A percentile compares a stretch with the other conserved stretches of the same genome.
Conservation (phyloP, 768 basidiomycete genomes). For the Boletales sp. region DNA sequence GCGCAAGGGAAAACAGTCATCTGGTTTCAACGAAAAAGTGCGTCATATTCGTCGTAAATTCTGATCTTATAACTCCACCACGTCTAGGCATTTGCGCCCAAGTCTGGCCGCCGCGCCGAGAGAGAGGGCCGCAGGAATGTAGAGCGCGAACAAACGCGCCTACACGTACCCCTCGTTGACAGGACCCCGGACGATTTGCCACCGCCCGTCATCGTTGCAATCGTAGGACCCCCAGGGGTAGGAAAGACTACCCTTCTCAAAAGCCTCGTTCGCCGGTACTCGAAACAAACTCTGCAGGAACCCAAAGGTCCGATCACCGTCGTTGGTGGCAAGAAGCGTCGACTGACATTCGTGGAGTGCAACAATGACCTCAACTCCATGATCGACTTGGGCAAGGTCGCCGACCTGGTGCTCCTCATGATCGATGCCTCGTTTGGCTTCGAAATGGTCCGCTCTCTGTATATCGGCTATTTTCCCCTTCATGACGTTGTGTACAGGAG, state of each 20-base stretch:
- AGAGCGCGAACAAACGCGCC: constrained; percentile 89
- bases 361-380: constrained; percentile 97
- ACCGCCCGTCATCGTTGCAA: constrained; percentile 90
- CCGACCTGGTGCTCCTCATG: constrained; percentile 95
- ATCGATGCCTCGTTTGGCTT: constrained; percentile 97
- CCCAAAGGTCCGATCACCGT: constrained; percentile 93
- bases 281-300: constrained; percentile 89
- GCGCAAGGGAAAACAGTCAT: constrained; percentile 63
- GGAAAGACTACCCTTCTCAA: constrained; percentile 95
- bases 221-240: constrained; percentile 95
- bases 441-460: constrained; percentile 77
- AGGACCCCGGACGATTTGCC: constrained; percentile 89
- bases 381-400: constrained; percentile 97
- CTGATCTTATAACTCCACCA: background rate
- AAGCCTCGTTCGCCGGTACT: constrained; percentile 85
- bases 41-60: background rate
- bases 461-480: background rate
- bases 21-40: constrained; percentile 91
- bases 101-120: constrained; percentile 87
- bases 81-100: constrained; percentile 80
- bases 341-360: constrained; percentile 96
- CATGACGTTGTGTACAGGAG: constrained; percentile 56
- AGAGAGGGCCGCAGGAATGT: constrained; percentile 85
- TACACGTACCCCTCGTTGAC: constrained; percentile 95
- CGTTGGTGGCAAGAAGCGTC: constrained; percentile 86